Evolutionary conservation across 441 rosid species (phyloP).

Genomic region (Euphorbia corollata): DNA sequence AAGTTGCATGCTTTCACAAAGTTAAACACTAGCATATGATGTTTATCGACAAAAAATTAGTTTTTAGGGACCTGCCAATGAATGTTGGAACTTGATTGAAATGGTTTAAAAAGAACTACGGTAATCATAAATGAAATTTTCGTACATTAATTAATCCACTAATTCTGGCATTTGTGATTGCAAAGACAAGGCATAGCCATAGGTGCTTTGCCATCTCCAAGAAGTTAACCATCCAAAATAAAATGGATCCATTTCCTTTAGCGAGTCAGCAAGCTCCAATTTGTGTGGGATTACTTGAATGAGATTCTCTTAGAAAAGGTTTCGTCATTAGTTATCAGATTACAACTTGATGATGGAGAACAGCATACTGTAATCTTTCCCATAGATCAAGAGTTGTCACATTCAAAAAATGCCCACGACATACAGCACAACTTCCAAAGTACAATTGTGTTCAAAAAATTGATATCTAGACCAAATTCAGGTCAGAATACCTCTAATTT

Average conservation of each 20-base stretch:
- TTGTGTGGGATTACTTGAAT: not conserved
- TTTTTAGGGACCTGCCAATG: not conserved
- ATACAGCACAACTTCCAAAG: not conserved
- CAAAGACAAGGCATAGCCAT: no score
- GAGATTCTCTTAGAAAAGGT: not conserved
- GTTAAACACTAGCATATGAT: no score
- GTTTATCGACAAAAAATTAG: not conserved
- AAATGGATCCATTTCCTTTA: not conserved
- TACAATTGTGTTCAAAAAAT: not conserved
- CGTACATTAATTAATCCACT: no score
- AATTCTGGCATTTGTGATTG: no score
- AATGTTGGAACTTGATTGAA: no score
- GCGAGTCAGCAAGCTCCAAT: no score
- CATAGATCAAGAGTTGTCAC: not conserved
- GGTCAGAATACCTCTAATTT: conserved; percentile 6
- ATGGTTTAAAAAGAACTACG: no score
- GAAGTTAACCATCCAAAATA: not conserved
- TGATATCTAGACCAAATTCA: no score
- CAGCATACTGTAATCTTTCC: not conserved
- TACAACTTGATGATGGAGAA: not conserved
- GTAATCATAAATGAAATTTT: no score
- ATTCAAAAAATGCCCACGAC: not conserved
- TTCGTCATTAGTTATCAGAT: not conserved
- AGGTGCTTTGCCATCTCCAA: no score
- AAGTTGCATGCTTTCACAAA: no score